Conservation (phyloP, 129 eudicot species). For the Tagetes patula region DNA sequence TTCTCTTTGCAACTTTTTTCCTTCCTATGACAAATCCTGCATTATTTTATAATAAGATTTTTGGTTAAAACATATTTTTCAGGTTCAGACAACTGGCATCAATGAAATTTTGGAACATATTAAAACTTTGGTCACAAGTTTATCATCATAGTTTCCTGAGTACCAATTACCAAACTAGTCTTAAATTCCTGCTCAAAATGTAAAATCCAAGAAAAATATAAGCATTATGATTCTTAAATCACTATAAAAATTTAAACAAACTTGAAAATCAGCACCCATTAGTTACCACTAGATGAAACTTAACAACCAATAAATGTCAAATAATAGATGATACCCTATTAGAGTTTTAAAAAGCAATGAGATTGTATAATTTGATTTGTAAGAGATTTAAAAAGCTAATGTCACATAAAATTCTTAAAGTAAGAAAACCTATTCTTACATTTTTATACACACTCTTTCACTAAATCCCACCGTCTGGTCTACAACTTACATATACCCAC, state of each 20-base stretch:
- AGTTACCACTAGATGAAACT: background rate
- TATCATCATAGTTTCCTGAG: background rate
- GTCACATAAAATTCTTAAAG: background rate
- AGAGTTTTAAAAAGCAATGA: background rate
- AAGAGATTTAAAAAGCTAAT: background rate
- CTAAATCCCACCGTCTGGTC: background rate
- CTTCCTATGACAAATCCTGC: conserved; percentile 80
- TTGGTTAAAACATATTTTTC: conserved; percentile 6
- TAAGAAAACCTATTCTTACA: background rate
- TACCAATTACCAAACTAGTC: background rate
- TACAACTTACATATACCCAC: background rate
- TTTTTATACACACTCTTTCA: background rate
- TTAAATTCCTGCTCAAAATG: background rate
- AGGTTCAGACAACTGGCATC: background rate
- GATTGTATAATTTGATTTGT: background rate
- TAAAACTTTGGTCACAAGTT: background rate
- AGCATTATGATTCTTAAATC: background rate
- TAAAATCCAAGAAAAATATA: background rate
- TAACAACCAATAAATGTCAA: background rate
- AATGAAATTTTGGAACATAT: background rate
- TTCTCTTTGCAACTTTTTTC: conserved; percentile 44
- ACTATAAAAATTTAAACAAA: background rate
- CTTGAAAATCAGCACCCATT: background rate
- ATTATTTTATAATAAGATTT: background rate
- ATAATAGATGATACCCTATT: background rate